Conservation (phyloP, 495 filamentous ascomycete species). For the Massariosphaeria phaeospora region DNA sequence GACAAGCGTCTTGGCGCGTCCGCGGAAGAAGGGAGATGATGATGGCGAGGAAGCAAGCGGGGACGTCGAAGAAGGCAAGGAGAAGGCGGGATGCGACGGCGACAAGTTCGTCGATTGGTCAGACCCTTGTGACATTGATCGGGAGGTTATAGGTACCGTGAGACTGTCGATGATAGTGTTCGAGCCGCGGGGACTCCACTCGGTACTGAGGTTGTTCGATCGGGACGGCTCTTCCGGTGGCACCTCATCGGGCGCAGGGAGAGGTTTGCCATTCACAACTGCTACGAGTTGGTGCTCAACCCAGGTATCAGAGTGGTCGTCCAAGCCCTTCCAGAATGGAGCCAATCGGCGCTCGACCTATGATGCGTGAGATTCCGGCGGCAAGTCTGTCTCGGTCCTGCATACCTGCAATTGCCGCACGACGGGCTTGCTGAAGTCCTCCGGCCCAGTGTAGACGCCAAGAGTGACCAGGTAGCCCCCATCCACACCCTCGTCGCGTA, state of each 20-base stretch:
- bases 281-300: constrained; percentile 90
- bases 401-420: constrained; percentile 90
- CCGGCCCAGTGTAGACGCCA: constrained; percentile 83
- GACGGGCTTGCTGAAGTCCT: constrained; percentile 87
- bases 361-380: constrained; percentile 7
- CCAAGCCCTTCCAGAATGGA: constrained; percentile 90
- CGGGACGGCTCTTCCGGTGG: constrained; percentile 58
- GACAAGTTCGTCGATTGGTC: constrained; percentile 53
- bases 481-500: constrained; percentile 89
- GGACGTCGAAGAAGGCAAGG: constrained; percentile 48
- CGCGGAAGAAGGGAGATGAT: constrained; percentile 60
- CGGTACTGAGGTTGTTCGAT: constrained; percentile 38
- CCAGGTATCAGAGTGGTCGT: constrained; percentile 85
- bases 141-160: constrained; percentile 68
- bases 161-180: constrained; percentile 56
- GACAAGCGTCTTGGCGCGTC: constrained; percentile 78
- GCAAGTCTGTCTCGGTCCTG: background rate
- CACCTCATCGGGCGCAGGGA: constrained; percentile 77
- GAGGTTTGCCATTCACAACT: constrained; percentile 75
- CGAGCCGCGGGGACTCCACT: constrained; percentile 42
- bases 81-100: constrained; percentile 47
- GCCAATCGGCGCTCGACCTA: constrained; percentile 90
- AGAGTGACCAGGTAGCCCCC: constrained; percentile 93
- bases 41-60: constrained; percentile 45
- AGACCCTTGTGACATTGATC: constrained; percentile 71